These are phyloP conservation scores for Rhododendron williamsianum DNA, from an alignment of 148 eudicot species.

Conservation along the genomic window DNA sequence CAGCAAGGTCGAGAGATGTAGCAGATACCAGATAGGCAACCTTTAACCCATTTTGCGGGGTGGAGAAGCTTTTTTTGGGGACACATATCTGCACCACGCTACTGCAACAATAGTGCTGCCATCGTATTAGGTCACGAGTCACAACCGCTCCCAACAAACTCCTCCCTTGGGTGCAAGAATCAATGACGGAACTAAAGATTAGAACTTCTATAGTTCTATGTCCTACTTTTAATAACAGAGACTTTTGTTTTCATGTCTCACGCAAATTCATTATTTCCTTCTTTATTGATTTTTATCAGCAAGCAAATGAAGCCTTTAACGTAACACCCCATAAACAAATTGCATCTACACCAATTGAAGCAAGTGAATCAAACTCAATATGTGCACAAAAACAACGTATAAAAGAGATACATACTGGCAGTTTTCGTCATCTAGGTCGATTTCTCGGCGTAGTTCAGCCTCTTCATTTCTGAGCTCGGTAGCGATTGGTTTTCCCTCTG, in stretches of 20 bases:
- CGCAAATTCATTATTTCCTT: background rate
- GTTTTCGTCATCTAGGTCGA: slow-evolving; percentile 88
- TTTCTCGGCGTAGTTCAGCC: slow-evolving; percentile 76
- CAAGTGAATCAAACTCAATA: background rate
- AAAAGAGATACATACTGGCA: slow-evolving; percentile 41
- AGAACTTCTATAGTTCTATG: background rate
- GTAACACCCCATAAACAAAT: background rate
- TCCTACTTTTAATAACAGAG: background rate
- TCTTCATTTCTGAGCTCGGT: slow-evolving; percentile 92
- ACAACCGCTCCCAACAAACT: background rate
- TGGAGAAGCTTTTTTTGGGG: background rate
- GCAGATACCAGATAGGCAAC: background rate
- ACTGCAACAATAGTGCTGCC: background rate
- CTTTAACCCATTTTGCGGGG: background rate
- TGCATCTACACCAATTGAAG: background rate
- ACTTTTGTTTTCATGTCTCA: background rate
- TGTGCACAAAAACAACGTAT: too few relatives aligned
- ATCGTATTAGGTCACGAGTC: background rate
- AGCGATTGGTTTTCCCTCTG: slow-evolving; percentile 95
- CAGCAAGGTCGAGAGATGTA: too few relatives aligned
- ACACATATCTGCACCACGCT: background rate
- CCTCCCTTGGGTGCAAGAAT: background rate
- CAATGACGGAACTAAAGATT: background rate
- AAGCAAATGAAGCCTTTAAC: background rate
- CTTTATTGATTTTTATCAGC: background rate